These are phyloP conservation scores for Penicillium turbatum DNA, from an alignment of 495 filamentous ascomycete genomes.

Conservation along the genomic window DNA sequence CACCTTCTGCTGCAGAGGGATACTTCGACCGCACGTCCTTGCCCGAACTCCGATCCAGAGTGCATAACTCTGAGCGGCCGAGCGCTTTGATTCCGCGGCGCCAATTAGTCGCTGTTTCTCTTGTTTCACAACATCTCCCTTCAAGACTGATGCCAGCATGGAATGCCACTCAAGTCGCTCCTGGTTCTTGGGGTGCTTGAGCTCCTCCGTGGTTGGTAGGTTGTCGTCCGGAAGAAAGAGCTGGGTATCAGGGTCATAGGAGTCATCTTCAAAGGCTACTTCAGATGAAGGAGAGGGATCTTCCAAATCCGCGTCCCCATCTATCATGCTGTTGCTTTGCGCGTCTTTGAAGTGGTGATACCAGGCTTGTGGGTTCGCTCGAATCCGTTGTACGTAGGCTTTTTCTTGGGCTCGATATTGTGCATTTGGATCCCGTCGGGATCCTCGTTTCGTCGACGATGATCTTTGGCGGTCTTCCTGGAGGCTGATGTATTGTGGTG, in stretches of 20 bases:
- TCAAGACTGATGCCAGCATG: conserved; percentile 93
- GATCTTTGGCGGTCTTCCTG: conserved; percentile 50
- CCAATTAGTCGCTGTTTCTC: conserved; percentile 95
- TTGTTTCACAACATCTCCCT: conserved; percentile 94
- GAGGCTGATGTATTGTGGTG: conserved; percentile 55
- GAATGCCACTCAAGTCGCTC: conserved; percentile 96
- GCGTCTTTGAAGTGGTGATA: conserved; percentile 70
- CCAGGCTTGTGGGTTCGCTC: conserved; percentile 62
- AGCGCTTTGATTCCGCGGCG: conserved; percentile 68
- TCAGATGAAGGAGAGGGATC: conserved; percentile 85
- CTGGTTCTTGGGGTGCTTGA: conserved; percentile 81
- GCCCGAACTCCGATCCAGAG: conserved; percentile 88
- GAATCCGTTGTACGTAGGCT: conserved; percentile 73
- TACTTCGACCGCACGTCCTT: conserved; percentile 72
- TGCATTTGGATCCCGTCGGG: conserved; percentile 65
- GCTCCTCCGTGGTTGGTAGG: conserved; percentile 81
- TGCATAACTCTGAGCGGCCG: conserved; percentile 69
- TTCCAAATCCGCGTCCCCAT: conserved; percentile 80
- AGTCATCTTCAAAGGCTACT: conserved; percentile 72
- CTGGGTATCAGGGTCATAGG: conserved; percentile 88
- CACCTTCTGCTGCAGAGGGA: conserved; percentile 76
- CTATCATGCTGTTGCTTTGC: conserved; percentile 58
- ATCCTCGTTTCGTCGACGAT: conserved; percentile 47
- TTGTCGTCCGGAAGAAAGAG: conserved; percentile 83
- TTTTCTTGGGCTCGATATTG: conserved; percentile 78